phyloP scores from a whole-genome alignment of 2,329 filamentous ascomycete genomes.

The Beauveria pseudobassiana region DNA sequence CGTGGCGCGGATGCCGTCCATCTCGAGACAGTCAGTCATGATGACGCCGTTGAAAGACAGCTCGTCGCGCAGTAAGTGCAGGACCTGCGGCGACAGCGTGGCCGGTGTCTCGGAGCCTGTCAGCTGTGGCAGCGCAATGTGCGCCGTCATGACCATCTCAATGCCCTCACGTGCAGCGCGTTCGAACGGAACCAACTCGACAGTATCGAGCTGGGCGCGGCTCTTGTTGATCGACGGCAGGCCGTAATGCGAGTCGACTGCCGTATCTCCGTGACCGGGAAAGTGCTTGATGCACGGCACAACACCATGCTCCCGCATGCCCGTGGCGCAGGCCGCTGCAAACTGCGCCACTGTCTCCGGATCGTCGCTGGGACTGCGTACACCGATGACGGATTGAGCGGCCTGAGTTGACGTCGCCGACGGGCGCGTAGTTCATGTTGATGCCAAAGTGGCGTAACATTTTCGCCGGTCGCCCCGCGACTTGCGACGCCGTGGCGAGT shows the following conservation, averaged over 20 bases:
- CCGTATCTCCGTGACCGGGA: slow-evolving; percentile 21
- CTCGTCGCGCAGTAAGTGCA: slow-evolving; percentile 18
- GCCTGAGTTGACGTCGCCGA: slow-evolving; percentile 21
- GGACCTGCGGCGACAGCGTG: slow-evolving; percentile 18
- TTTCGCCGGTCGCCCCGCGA: slow-evolving; percentile 17
- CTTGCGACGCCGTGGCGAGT: slow-evolving; percentile 11
- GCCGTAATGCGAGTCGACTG: slow-evolving; percentile 21
- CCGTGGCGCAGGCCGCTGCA: slow-evolving; percentile 16
- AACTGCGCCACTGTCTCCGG: slow-evolving; percentile 16
- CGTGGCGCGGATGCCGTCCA: slow-evolving; percentile 20
- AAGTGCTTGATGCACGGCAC: slow-evolving; percentile 22
- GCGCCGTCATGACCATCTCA: slow-evolving; percentile 23
- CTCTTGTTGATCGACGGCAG: slow-evolving; percentile 19
- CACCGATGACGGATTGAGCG: slow-evolving; percentile 21
- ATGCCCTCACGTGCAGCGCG: slow-evolving; percentile 16
- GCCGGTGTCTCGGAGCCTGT: slow-evolving; percentile 16
- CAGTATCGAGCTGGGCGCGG: slow-evolving; percentile 15
- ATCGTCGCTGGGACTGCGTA: slow-evolving; percentile 20
- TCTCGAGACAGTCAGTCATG: slow-evolving; percentile 22
- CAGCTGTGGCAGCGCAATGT: slow-evolving; percentile 20
- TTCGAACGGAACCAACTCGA: slow-evolving; percentile 19
- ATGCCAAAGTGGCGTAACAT: slow-evolving; percentile 20
- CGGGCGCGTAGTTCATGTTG: slow-evolving; percentile 23
- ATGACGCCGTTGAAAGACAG: slow-evolving; percentile 18
- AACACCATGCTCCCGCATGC: slow-evolving; percentile 15